phyloP scores from a whole-genome alignment of 306 rosid genomes.

The Dalbergia cultrata region DNA sequence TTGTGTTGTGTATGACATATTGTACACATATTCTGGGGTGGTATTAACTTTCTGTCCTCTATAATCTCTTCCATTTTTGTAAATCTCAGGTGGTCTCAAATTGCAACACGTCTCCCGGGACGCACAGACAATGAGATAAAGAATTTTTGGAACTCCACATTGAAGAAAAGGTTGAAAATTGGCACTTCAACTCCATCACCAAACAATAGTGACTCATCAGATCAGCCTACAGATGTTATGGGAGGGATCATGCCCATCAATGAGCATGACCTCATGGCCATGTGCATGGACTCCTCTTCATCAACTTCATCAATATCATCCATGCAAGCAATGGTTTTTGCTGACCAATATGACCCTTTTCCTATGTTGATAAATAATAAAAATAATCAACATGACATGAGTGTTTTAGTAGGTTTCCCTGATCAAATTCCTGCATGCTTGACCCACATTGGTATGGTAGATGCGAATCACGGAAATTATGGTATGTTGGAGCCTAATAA shows the following conservation, averaged over 20 bases:
- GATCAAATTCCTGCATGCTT: constrained; percentile 41
- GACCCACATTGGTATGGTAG: constrained; percentile 54
- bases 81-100: constrained; percentile 80
- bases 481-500: constrained; percentile 55
- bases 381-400: constrained; percentile 40
- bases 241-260: constrained; percentile 47
- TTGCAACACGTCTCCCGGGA: constrained; percentile 86
- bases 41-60: no score
- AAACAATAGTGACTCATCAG: constrained; percentile 55
- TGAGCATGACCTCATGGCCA: constrained; percentile 50
- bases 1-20: no score
- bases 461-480: constrained; percentile 45
- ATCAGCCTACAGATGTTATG: constrained; percentile 41
- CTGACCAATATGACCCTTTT: constrained; percentile 55
- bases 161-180: constrained; percentile 71
- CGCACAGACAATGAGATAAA: constrained; percentile 91
- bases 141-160: constrained; percentile 85
- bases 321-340: constrained; percentile 47
- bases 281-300: constrained; percentile 73
- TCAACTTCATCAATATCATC: constrained; percentile 57
- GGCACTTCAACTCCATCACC: constrained; percentile 51
- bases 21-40: no score
- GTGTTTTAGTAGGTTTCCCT: constrained; percentile 37
- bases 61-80: background rate
- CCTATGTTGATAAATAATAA: constrained; percentile 48